These are phyloP conservation scores for Albugo candida DNA, from an alignment of 352 stramenopile species.

Conservation along the genomic window DNA sequence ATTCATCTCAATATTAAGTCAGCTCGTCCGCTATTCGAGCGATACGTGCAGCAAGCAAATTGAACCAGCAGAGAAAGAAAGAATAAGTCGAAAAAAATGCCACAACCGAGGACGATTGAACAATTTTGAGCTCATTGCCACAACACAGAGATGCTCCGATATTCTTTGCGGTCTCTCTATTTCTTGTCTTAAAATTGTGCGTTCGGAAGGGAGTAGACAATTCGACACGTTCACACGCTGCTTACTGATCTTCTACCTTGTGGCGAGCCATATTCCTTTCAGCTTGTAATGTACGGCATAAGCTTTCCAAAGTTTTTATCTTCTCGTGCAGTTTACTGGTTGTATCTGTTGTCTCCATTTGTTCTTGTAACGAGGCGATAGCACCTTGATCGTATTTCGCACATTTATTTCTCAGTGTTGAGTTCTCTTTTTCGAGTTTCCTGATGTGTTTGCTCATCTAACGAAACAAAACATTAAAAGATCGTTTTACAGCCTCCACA, in stretches of 20 bases:
- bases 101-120: too few species aligned
- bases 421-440: constrained; percentile 73
- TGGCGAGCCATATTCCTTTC: constrained; percentile 23
- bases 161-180: too few species aligned
- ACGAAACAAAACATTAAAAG: background rate
- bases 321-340: constrained; percentile 58
- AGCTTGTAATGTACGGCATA: constrained; percentile 65
- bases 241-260: too few species aligned
- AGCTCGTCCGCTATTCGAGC: constrained; percentile 88
- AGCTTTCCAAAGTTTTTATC: constrained; percentile 61
- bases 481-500: too few species aligned
- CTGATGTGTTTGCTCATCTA: constrained; percentile 74
- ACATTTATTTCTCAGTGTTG: constrained; percentile 60
- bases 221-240: too few species aligned
- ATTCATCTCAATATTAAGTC: constrained; percentile 96
- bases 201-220: too few species aligned
- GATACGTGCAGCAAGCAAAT: constrained; percentile 87
- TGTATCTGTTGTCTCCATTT: constrained; percentile 34
- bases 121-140: too few species aligned
- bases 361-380: constrained; percentile 58
- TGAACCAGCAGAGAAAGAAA: constrained; percentile 10
- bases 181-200: too few species aligned
- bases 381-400: constrained; percentile 53
- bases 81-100: too few species aligned
- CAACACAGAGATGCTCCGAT: too few species aligned